Evolutionary conservation across 2,329 filamentous ascomycete genomes (phyloP).

Genomic region (Cladosporium austrohemisphaericum): DNA sequence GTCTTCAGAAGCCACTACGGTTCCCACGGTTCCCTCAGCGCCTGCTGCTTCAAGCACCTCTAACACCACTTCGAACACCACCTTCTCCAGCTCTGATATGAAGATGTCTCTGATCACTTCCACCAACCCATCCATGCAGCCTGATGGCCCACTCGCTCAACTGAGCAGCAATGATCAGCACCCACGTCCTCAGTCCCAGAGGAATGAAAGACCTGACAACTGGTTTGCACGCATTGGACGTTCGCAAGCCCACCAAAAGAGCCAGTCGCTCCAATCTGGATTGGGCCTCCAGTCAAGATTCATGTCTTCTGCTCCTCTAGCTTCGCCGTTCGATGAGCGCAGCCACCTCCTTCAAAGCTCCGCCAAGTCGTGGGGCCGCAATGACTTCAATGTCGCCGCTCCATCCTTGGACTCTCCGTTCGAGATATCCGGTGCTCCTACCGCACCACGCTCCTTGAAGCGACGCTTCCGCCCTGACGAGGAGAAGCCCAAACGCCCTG

Average conservation of each 20-base stretch:
- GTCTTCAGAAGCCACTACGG: conserved; percentile 24
- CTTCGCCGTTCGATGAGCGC: conserved; percentile 42
- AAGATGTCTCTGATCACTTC: conserved; percentile 50
- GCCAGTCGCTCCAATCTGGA: conserved; percentile 47
- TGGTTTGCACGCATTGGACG: conserved; percentile 42
- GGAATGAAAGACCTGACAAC: conserved; percentile 32
- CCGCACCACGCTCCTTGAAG: conserved; percentile 53
- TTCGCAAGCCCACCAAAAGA: conserved; percentile 50
- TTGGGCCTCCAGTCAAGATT: conserved; percentile 34
- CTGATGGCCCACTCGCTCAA: conserved; percentile 46
- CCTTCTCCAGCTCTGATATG: conserved; percentile 49
- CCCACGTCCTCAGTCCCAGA: conserved; percentile 27
- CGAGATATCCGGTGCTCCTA: conserved; percentile 50
- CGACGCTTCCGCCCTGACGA: conserved; percentile 55
- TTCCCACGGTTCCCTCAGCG: conserved; percentile 19
- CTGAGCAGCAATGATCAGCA: conserved; percentile 40
- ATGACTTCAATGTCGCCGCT: conserved; percentile 26
- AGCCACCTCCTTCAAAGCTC: conserved; percentile 33
- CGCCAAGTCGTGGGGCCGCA: conserved; percentile 31
- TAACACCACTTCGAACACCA: conserved; percentile 26
- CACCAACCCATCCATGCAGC: conserved; percentile 51
- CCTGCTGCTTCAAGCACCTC: conserved; percentile 16
- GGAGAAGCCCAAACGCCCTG: conserved; percentile 43
- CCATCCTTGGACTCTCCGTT: conserved; percentile 50
- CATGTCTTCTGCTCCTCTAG: conserved; percentile 30